Evolutionary conservation across 805 yeast genomes (phyloP).

Genomic region (Saitoella complicata): DNA sequence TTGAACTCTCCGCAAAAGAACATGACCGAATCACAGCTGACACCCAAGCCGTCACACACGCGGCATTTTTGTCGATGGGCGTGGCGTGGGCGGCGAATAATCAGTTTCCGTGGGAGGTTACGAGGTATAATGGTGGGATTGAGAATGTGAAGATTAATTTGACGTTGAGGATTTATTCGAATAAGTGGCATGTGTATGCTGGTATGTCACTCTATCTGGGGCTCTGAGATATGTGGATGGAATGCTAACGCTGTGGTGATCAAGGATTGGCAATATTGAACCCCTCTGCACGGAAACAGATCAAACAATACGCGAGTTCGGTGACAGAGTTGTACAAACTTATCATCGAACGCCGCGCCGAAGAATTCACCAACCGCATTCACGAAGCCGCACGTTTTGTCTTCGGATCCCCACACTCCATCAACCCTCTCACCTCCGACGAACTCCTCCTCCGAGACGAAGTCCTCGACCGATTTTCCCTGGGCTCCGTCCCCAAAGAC

Average conservation of each 20-base stretch:
- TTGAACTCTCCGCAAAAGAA: constrained; percentile 62
- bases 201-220: too few species aligned
- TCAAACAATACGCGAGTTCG: constrained; percentile 74
- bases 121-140: constrained; percentile 80
- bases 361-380: constrained; percentile 43
- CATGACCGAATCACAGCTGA: constrained; percentile 95
- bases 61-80: constrained; percentile 94
- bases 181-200: constrained; percentile 97
- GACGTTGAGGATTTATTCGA: constrained; percentile 74
- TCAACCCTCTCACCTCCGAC: constrained; percentile 32
- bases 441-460: constrained; percentile 60
- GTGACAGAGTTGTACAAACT: constrained; percentile 68
- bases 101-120: constrained; percentile 79
- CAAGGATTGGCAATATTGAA: constrained; percentile 65
- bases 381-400: constrained; percentile 55
- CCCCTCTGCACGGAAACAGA: constrained; percentile 84
- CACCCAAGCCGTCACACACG: constrained; percentile 96
- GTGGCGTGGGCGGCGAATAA: constrained; percentile 75
- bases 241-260: too few species aligned
- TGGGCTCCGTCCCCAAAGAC: constrained; percentile 51
- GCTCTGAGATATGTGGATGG: too few species aligned
- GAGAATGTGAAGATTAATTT: constrained; percentile 94
- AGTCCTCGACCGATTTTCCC: constrained; percentile 61
- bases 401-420: constrained; percentile 39
- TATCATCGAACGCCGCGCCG: constrained; percentile 54